Evolutionary conservation across 495 filamentous ascomycete species (phyloP).

Genomic region (Aspergillus carlsbadensis): DNA sequence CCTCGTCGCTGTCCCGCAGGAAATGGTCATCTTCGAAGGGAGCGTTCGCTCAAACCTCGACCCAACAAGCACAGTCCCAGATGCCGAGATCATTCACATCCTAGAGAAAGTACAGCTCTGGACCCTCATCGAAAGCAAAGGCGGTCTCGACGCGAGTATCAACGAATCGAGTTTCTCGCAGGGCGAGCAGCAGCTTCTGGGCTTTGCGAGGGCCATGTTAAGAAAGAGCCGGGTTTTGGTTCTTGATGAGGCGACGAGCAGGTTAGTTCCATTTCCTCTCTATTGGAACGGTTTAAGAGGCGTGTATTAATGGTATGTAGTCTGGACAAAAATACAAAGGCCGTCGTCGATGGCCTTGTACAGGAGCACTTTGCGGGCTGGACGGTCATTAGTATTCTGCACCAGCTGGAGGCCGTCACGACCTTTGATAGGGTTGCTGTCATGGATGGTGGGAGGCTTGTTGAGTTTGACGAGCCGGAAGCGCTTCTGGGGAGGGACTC

Average conservation of each 20-base stretch:
- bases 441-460: not conserved
- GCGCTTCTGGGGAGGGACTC: not conserved
- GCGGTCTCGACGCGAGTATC: constrained; percentile 11
- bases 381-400: not conserved
- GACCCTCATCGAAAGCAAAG: constrained; percentile 25
- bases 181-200: constrained; percentile 24
- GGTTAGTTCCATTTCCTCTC: constrained; percentile 12
- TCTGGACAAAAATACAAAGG: no score
- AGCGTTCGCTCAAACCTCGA: no score
- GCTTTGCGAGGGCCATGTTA: constrained; percentile 23
- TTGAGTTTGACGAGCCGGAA: not conserved
- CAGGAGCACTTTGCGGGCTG: not conserved
- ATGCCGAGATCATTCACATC: no score
- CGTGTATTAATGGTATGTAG: no score
- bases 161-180: constrained; percentile 17
- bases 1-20: no score
- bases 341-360: no score
- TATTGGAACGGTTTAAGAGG: not conserved
- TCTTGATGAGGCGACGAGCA: constrained; percentile 31
- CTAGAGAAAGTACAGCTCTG: constrained; percentile 12
- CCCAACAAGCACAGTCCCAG: no score
- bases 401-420: not conserved
- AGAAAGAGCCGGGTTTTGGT: constrained; percentile 14
- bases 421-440: not conserved
- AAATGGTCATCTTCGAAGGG: no score